A percentile compares a stretch with the other conserved stretches of the same genome.
Conservation (phyloP, 1,284 basidiomycete species). For the Takashimella tepidaria region DNA sequence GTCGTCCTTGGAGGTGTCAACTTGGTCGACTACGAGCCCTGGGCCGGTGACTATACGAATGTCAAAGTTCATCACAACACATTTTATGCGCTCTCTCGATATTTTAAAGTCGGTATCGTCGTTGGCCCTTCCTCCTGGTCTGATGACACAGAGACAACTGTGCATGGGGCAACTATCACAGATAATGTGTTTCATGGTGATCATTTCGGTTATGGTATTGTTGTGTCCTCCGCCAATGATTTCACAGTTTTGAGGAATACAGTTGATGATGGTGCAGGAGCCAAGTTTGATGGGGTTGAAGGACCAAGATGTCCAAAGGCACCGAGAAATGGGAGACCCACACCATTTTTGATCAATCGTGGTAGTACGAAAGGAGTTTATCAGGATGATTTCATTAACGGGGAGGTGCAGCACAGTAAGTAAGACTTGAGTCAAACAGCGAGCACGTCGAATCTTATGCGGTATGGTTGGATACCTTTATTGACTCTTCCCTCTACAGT, state of each 20-base stretch:
- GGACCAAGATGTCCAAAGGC: constrained; percentile 43
- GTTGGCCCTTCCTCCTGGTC: constrained; percentile 48
- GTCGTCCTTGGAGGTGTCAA: constrained; percentile 48
- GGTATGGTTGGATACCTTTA: no score
- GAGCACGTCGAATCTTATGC: background rate
- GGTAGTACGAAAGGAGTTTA: constrained; percentile 42
- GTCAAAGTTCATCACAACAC: constrained; percentile 44
- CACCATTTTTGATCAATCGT: constrained; percentile 44
- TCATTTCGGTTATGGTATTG: constrained; percentile 47
- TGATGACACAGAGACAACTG: constrained; percentile 45
- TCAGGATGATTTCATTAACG: constrained; percentile 48
- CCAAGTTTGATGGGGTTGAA: constrained; percentile 38
- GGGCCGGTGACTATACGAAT: constrained; percentile 45
- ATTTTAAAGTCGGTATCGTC: constrained; percentile 47
- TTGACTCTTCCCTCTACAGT: no score
- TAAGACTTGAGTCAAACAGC: background rate
- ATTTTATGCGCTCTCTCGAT: constrained; percentile 42
- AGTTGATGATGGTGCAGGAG: constrained; percentile 22
- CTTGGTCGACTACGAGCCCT: constrained; percentile 48
- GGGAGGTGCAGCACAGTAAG: constrained; percentile 49
- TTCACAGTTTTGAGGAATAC: constrained; percentile 44
- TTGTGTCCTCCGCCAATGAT: constrained; percentile 42
- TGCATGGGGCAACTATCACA: constrained; percentile 41
- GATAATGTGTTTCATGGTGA: constrained; percentile 42
- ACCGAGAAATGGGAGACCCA: constrained; percentile 44